Evolutionary conservation across 1,139 yeast species (phyloP), one percentile per base, ranked within the genome.

Genomic region (Sugiyamaella neomexicana): DNA sequence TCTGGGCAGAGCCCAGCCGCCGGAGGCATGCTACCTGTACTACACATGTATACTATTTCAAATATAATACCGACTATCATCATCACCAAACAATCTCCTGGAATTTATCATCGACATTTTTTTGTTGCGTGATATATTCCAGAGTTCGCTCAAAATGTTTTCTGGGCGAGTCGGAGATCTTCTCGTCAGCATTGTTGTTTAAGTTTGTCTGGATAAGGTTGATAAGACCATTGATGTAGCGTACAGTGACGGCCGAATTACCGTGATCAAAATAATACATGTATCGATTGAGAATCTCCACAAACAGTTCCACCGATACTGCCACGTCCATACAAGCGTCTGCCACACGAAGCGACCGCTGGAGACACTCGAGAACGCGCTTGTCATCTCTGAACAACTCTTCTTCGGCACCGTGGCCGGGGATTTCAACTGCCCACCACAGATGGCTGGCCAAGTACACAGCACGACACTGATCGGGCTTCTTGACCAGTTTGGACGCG

Each of bases 391-490:
- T 73, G 66, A 74, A 80, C 38, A 62, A 57, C 49, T 63, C 66
- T 15, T 43, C 53, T 50, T 70, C 66, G 8, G 68, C 65, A 6
- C 68, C 66, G 34, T 66, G 69, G 47, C 74, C 80, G 55, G 50
- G 48, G 25, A 32, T 42, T 61, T 86, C 91, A 17, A 85, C 65
- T 46, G 95, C 87, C 95, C 96, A 90, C 97, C 97, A 93, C 52
- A 93, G 74, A 70, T 93, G 97, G 2, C 96, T 85, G 52, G 97
- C 91, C 53, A 82, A 73, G 66, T 87, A 89, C 5, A 93, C 95
- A 0, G 96, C 85, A 20, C 97, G 81, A 68, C 98, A 91, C 70
- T 91, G 99, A 65, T 91, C 98, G 34, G 93, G 93, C 68, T 91
- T 93, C 68, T 89, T 89, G 66, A 93, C 78, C 55, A 93, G 76